Conservation (phyloP, 805 yeast genomes). For the Blastobotrys chiropterorum region DNA sequence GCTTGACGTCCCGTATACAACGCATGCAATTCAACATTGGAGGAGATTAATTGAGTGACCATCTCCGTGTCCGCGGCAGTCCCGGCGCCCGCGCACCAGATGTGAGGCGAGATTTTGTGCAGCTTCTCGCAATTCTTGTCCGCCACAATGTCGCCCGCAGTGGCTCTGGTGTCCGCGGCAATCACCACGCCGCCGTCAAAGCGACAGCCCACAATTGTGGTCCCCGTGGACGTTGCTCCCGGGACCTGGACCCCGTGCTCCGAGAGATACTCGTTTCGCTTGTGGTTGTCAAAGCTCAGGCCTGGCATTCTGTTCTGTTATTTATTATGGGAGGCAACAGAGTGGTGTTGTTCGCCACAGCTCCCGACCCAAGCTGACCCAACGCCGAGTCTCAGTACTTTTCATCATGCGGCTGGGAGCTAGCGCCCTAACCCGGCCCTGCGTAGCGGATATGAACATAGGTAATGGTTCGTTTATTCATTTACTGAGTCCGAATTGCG, state of each 20-base stretch:
- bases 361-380: too few relatives aligned
- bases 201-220: slow-evolving; percentile 97
- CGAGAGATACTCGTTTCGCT: slow-evolving; percentile 73
- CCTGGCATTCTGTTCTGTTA: slow-evolving; percentile 59
- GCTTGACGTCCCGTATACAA: slow-evolving; percentile 81
- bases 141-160: slow-evolving; percentile 93
- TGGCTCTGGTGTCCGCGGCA: slow-evolving; percentile 98
- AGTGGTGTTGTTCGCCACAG: too few relatives aligned
- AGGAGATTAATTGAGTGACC: slow-evolving; percentile 89
- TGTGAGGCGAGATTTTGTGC: slow-evolving; percentile 80
- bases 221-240: slow-evolving; percentile 93
- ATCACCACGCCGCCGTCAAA: slow-evolving; percentile 92
- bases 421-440: too few relatives aligned
- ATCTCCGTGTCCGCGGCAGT: slow-evolving; percentile 99
- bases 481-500: too few relatives aligned
- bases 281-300: slow-evolving; percentile 85
- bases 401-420: too few relatives aligned
- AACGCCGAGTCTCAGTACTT: too few relatives aligned
- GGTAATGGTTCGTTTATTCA: too few relatives aligned
- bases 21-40: slow-evolving; percentile 86
- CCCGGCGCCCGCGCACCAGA: slow-evolving; percentile 99
- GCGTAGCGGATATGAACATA: too few relatives aligned
- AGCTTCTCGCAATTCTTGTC: slow-evolving; percentile 96
- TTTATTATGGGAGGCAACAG: background rate
- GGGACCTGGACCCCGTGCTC: slow-evolving; percentile 73